Evolutionary conservation across 768 basidiomycete species (phyloP), one percentile per base, ranked within the genome.

Genomic region (Pulveroboletus sp.): DNA sequence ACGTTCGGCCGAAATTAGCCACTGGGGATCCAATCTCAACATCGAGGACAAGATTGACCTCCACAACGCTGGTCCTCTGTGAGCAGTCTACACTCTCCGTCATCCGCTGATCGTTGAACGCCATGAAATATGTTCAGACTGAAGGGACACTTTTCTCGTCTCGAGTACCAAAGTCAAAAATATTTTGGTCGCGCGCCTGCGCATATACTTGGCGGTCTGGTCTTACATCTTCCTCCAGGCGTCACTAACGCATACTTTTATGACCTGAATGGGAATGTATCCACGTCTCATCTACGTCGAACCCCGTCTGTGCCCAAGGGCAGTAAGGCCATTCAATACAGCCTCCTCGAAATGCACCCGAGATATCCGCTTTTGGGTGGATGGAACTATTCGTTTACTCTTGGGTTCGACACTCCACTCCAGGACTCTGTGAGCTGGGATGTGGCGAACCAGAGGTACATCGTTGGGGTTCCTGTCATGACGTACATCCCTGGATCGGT

Each of bases 11-110:
- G 95, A 99, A 71, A 83, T 99, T 56, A 95, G 93, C 56, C 95
- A 98, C 64, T 98, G 95, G 96, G 94, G 95, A 31, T 82, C 83
- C 37, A 96, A 96, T 67, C 66, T 99, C 33, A 96, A 97, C 62
- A 86, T 94, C 28, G 82, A 97, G 66, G 93, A 99, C 69, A 80
- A 89, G 31, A 81, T 96, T 53, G 65, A 78, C 50, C 72, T 99
- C n/a, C 78, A 80, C 66, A 99, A 99, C 63, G 86, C 84, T 51
- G 96, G 95, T 5, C 93, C 96, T 11, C 69, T 71, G 95, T 97
- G 63, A 70, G 91, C 79, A 10, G 38, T 24, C 32, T 17, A 14
- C 36, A 21, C 17, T 28, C 39, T 39, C 30, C 31, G 18, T 48
- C 35, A 5, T 39, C 26, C 39, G 13, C 30, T 6, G 38, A 27